phyloP scores from a whole-genome alignment of 768 basidiomycete species.

The Tulasnella sp. region DNA sequence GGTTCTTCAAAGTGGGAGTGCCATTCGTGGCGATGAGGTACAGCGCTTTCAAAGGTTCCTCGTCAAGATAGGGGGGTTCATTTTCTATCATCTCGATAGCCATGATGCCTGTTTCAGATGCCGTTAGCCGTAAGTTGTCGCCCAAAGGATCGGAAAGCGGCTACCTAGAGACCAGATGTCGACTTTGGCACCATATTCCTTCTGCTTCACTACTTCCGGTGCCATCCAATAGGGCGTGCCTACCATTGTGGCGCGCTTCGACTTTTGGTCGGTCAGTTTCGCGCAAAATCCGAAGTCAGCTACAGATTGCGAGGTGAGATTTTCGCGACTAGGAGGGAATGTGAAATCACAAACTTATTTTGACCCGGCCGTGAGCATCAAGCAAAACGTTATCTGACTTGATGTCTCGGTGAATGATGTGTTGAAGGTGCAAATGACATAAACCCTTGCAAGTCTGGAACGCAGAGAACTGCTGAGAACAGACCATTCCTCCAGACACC shows the following conservation, averaged over 20 bases:
- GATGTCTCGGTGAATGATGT: slow-evolving; percentile 96
- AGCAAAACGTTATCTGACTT: slow-evolving; percentile 96
- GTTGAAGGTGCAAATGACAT: slow-evolving; percentile 88
- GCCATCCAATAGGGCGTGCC: slow-evolving; percentile 99
- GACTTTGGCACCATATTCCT: slow-evolving; percentile 97
- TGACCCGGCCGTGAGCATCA: slow-evolving; percentile 89
- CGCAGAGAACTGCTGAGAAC: too few species aligned
- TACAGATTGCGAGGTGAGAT: too few species aligned
- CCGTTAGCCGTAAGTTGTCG: neutral
- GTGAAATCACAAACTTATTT: slow-evolving; percentile 96
- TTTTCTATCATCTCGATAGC: slow-evolving; percentile 99
- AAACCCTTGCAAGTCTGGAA: slow-evolving; percentile 97
- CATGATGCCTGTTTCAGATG: slow-evolving; percentile 66
- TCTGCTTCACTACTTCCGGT: slow-evolving; percentile 95
- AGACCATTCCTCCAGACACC: too few species aligned
- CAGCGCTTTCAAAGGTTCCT: slow-evolving; percentile 91
- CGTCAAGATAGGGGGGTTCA: slow-evolving; percentile 93
- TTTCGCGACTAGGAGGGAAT: too few species aligned
- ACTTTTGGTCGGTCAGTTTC: slow-evolving; percentile 94
- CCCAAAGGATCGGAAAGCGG: neutral
- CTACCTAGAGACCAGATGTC: slow-evolving; percentile 88
- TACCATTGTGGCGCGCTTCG: slow-evolving; percentile 97
- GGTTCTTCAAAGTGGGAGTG: slow-evolving; percentile 95
- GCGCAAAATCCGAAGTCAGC: slow-evolving; percentile 98
- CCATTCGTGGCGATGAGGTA: slow-evolving; percentile 98